A percentile compares a stretch with the other conserved stretches of the same genome.
These are phyloP conservation scores for Penicillium odoratum DNA, from an alignment of 495 filamentous ascomycete species.

Conservation along the genomic window DNA sequence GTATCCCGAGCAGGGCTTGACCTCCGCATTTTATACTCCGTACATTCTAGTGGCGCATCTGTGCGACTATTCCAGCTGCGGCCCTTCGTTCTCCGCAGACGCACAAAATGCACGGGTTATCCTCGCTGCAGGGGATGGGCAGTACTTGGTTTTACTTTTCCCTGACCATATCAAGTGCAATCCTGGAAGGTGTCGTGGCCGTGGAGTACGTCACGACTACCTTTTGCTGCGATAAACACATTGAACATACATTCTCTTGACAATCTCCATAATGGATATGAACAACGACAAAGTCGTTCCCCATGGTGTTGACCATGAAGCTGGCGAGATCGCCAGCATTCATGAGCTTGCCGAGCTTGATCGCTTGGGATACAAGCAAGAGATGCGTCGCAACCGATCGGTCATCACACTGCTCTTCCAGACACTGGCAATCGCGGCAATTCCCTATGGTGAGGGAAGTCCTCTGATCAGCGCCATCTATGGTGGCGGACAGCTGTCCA, in stretches of 20 bases:
- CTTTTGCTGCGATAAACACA: background rate
- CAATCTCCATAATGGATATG: background rate
- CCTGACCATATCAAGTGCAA: background rate
- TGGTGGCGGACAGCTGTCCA: slow-evolving; percentile 41
- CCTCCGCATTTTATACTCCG: background rate
- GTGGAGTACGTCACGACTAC: background rate
- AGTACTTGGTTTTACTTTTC: background rate
- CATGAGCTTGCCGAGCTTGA: slow-evolving; percentile 30
- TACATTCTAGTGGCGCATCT: background rate
- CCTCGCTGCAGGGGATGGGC: background rate
- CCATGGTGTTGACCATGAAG: slow-evolving; percentile 14
- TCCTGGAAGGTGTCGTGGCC: background rate
- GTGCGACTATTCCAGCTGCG: background rate
- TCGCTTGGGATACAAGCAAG: slow-evolving; percentile 38
- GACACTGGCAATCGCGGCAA: slow-evolving; percentile 42
- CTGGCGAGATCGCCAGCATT: slow-evolving; percentile 15
- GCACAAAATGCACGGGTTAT: background rate
- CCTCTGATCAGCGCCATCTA: slow-evolving; percentile 45
- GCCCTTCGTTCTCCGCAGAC: background rate
- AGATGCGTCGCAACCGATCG: slow-evolving; percentile 41
- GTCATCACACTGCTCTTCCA: slow-evolving; percentile 38
- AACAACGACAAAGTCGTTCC: slow-evolving; percentile 5
- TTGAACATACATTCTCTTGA: background rate
- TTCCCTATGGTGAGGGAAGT: slow-evolving; percentile 49
- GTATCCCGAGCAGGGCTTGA: background rate